Evolutionary conservation across 768 basidiomycete species (phyloP).

Genomic region (Exsudoporus frostii): DNA sequence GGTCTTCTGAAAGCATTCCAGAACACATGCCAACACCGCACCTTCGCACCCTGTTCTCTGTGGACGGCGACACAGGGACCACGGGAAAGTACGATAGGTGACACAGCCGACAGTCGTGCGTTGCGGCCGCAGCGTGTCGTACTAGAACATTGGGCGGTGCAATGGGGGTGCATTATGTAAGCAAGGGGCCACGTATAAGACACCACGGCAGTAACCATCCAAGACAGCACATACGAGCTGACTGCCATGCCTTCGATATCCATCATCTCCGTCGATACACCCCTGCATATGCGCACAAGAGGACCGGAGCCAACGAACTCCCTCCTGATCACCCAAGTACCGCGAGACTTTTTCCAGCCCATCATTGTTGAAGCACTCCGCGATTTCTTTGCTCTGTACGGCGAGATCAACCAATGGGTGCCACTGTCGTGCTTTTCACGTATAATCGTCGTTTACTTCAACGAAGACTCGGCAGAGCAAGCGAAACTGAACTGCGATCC

Average conservation of each 20-base stretch:
- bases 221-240: not conserved
- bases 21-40: constrained; percentile 13
- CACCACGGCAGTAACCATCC: not conserved
- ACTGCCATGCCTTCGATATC: constrained; percentile 28
- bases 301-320: constrained; percentile 63
- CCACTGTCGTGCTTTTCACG: constrained; percentile 79
- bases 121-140: constrained; percentile 1
- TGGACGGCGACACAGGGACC: constrained; percentile 9
- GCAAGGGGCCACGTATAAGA: constrained; percentile 5
- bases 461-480: constrained; percentile 58
- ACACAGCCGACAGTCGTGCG: constrained; percentile 28
- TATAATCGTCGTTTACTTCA: constrained; percentile 75
- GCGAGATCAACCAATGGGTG: constrained; percentile 87
- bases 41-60: not conserved
- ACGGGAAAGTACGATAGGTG: constrained; percentile 2
- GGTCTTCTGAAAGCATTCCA: constrained; percentile 12
- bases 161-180: constrained; percentile 21
- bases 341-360: constrained; percentile 74
- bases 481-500: constrained; percentile 69
- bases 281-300: not conserved
- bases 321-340: constrained; percentile 75
- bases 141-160: constrained; percentile 2
- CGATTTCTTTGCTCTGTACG: constrained; percentile 72
- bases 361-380: constrained; percentile 61
- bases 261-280: constrained; percentile 19